phyloP scores from a whole-genome alignment of 169 alveolate species.

The Ichthyophthirius multifiliis region DNA sequence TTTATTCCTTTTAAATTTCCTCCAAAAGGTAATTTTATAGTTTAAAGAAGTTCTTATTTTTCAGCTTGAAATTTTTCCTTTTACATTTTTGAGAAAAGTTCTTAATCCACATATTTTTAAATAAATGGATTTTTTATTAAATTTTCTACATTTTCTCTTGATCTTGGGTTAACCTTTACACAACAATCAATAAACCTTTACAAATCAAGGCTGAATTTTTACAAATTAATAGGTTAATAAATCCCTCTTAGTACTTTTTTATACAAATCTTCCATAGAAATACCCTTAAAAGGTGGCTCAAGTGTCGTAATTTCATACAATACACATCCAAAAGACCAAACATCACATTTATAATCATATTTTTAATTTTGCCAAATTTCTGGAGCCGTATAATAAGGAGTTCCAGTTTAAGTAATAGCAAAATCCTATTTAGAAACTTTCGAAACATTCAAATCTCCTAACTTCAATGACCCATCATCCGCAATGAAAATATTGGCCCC shows the following conservation, averaged over 20 bases:
- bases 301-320: constrained; percentile 75
- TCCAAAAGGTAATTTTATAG: constrained; percentile 17
- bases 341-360: constrained; percentile 68
- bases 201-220: constrained; percentile 59
- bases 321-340: constrained; percentile 86
- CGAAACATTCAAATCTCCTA: constrained; percentile 82
- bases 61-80: neutral
- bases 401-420: constrained; percentile 75
- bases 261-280: constrained; percentile 76
- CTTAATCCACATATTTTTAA: neutral
- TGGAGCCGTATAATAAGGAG: constrained; percentile 71
- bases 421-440: constrained; percentile 55
- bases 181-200: constrained; percentile 36
- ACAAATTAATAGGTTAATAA: constrained; percentile 49
- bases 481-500: constrained; percentile 70
- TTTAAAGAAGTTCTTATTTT: neutral
- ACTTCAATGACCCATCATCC: constrained; percentile 49
- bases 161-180: neutral
- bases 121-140: neutral
- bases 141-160: neutral
- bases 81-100: neutral
- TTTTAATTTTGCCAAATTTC: constrained; percentile 76
- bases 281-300: constrained; percentile 82
- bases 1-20: neutral
- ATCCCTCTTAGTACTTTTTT: constrained; percentile 57